Conservation (phyloP, 176 grass and related monocot genomes). For the Zizania latifolia region DNA sequence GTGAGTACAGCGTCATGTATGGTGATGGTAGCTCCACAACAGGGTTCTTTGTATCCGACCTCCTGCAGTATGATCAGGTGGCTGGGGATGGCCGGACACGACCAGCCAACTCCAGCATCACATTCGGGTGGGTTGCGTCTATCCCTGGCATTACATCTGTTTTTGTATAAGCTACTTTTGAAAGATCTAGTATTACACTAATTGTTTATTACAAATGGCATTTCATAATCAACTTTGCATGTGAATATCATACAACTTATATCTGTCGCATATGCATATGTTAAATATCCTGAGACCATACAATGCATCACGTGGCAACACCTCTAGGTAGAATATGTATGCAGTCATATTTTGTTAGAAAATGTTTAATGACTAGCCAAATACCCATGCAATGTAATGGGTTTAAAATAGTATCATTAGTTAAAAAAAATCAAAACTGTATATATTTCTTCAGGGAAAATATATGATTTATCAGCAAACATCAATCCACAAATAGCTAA, state of each 20-base stretch:
- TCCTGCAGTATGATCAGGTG: slow-evolving; percentile 69
- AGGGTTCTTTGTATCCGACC: slow-evolving; percentile 63
- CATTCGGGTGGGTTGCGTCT: slow-evolving; percentile 53
- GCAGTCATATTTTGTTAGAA: not conserved
- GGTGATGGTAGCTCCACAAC: slow-evolving; percentile 85
- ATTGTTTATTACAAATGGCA: not conserved
- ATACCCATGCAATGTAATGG: too few species aligned
- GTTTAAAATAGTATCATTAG: too few species aligned
- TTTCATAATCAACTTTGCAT: not conserved
- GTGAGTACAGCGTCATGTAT: slow-evolving; percentile 71
- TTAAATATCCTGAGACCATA: not conserved
- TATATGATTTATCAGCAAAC: too few species aligned
- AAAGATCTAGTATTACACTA: not conserved
- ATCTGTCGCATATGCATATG: not conserved
- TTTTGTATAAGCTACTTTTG: not conserved
- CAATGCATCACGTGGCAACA: not conserved
- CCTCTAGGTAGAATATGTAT: not conserved
- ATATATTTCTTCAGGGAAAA: too few species aligned
- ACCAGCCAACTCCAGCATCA: slow-evolving; percentile 47
- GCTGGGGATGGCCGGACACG: slow-evolving; percentile 55
- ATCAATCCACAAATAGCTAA: too few species aligned
- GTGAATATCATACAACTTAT: not conserved
- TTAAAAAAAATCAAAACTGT: too few species aligned
- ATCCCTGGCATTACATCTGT: not conserved
- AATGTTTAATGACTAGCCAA: too few species aligned